Conservation (phyloP, 1,139 yeast species). For the Protomyces pachydermus region DNA sequence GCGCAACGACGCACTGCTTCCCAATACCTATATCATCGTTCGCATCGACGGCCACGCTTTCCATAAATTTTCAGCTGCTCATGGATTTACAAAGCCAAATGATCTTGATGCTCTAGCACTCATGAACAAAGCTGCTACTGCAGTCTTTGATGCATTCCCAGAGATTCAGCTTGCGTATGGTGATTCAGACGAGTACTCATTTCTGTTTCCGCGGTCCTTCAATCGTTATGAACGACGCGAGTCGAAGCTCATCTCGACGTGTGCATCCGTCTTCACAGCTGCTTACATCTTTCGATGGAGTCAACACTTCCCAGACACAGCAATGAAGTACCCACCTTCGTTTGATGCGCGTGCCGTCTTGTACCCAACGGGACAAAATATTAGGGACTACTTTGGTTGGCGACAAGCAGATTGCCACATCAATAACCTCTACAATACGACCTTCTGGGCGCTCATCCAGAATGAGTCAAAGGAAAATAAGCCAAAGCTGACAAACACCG, state of each 20-base stretch:
- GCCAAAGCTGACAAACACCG: slow-evolving; percentile 46
- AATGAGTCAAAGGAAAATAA: slow-evolving; percentile 67
- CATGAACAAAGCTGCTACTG: slow-evolving; percentile 75
- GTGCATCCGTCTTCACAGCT: slow-evolving; percentile 77
- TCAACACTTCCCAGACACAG: slow-evolving; percentile 49
- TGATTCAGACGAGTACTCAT: slow-evolving; percentile 79
- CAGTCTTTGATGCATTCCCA: slow-evolving; percentile 57
- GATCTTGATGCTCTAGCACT: slow-evolving; percentile 68
- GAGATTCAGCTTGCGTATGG: slow-evolving; percentile 85
- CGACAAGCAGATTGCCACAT: slow-evolving; percentile 96
- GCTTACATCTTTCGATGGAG: slow-evolving; percentile 67
- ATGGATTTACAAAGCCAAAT: slow-evolving; percentile 79
- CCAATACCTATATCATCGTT: slow-evolving; percentile 74
- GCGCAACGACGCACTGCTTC: slow-evolving; percentile 63
- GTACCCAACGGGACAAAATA: slow-evolving; percentile 59
- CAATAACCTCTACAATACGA: slow-evolving; percentile 85
- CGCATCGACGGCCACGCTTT: slow-evolving; percentile 93
- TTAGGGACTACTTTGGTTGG: slow-evolving; percentile 87
- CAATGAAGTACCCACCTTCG: slow-evolving; percentile 57
- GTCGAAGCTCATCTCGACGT: slow-evolving; percentile 68
- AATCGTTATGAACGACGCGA: slow-evolving; percentile 8
- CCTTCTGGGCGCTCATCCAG: slow-evolving; percentile 80
- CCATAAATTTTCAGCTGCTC: slow-evolving; percentile 69
- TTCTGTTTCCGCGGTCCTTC: slow-evolving; percentile 1
- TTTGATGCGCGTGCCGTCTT: slow-evolving; percentile 88